phyloP scores from a whole-genome alignment of 306 rosid genomes.

The Cucurbita ficifolia region DNA sequence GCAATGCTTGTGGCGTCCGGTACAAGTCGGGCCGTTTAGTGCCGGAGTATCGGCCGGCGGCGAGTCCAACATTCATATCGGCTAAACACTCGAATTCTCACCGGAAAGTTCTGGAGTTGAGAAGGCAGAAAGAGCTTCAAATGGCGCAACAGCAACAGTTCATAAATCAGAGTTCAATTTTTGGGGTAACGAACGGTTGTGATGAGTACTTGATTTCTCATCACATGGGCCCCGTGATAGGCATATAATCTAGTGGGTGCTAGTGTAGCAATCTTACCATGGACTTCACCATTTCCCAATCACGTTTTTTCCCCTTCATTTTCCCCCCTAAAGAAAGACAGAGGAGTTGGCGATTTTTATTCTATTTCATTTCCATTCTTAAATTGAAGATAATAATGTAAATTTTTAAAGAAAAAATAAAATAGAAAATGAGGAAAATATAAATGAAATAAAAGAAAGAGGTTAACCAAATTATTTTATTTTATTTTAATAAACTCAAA shows the following conservation, averaged over 20 bases:
- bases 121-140: conserved; percentile 48
- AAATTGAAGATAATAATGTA: not conserved
- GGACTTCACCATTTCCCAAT: not conserved
- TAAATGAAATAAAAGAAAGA: too few species aligned
- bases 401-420: not conserved
- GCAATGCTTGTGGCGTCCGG: conserved; percentile 65
- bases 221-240: conserved; percentile 45
- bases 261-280: conserved; percentile 29
- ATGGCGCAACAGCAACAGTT: conserved; percentile 21
- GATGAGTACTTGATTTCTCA: conserved; percentile 46
- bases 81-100: conserved; percentile 61
- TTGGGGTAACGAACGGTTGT: conserved; percentile 50
- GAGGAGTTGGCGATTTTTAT: not conserved
- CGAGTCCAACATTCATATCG: conserved; percentile 50
- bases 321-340: not conserved
- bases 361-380: not conserved
- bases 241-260: conserved; percentile 42
- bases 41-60: conserved; percentile 57
- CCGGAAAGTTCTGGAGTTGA: conserved; percentile 51
- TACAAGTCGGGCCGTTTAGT: conserved; percentile 54
- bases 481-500: too few species aligned
- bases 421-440: not conserved
- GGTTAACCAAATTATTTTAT: not conserved
- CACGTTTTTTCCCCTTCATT: not conserved
- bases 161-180: conserved; percentile 32